Evolutionary conservation across 1,284 basidiomycete genomes (phyloP), one percentile per base, ranked within the genome.

Genomic region (Pascua sp.): DNA sequence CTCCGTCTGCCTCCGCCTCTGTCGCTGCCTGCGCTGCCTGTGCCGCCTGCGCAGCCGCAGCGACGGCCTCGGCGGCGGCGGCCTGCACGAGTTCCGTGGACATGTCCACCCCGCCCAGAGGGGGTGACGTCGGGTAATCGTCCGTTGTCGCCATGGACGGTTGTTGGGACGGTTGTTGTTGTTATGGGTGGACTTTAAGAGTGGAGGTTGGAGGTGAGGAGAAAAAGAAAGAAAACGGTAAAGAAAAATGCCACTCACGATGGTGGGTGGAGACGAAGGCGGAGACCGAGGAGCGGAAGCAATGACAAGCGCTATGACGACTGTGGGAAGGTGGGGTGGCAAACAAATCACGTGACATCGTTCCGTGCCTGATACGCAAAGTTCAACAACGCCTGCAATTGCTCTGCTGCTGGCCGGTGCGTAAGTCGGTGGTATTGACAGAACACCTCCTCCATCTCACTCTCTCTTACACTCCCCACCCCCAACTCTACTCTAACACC

Each of bases 21-120:
- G 42, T 37, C 8, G 17, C 24, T 40, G 37, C 46, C 24, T 11
- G 40, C 40, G 55, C 24, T 44, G 39, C 45, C 37, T 53, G 49
- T 11, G 49, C 56, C 12, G 51, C 55, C 48, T 49, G 41, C 13
- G 59, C 55, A 18, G 67, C 64, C 5, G 60, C 60, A 1, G 67
- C 66, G 36, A 67, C 66, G 9, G 68, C 70, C 51, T 71, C 67
- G 11, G 68, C 70, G 2, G 70, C 69, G 5, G 68, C 70, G 51
- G 71, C 68, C 53, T 70, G 67, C 11, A 62, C 71, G 3, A 71
- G 60, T 51, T 71, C 69, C 16, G 59, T 56, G 36, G 67, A 63
- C 62, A 72, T 68, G 58, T 70, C 70, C 58, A 60, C 54, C 36
- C 50, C 62, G 18, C 53, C 49, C 17, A 62, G 41, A n/a, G 56